Evolutionary conservation across 768 basidiomycete species (phyloP), one percentile per base, ranked within the genome.

Genomic region (Rhodotorula toruloides): DNA sequence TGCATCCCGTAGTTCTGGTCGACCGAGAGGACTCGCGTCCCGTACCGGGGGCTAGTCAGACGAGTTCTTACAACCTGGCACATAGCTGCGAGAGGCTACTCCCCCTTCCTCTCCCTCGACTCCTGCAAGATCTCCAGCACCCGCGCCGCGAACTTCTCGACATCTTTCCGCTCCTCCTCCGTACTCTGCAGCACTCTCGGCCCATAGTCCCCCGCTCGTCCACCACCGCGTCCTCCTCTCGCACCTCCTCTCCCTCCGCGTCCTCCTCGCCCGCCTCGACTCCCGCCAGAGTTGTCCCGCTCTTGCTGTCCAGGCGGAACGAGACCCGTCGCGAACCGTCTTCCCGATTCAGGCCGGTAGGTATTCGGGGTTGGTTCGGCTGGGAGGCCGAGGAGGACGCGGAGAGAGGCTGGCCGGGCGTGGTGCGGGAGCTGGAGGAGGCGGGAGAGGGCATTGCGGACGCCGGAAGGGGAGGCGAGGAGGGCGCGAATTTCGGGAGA

Each of bases 341-440:
- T 43, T 1, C 2, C 7, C 9, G 57, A 31, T 13, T 67, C 66
- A 11, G 66, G 66, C 36, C 64, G 55, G 57, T 70, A 70, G 12
- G 31, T 27, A 1, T 27, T 29, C n/a, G 36, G 17, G 0, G 54
- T 13, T 16, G 63, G 52, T 2, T 62, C 57, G 43, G 64, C 56
- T 25, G 64, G 43, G 27, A 70, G 52, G 6, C 52, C 55, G 46
- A 70, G 57, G n/a, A 70, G 68, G 29, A 42, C 16, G 14, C 68
- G 64, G 1, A 70, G 56, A 0, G 68, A 62, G 27, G 63, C 52
- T 42, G 65, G 40, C 25, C 61, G 50, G 5, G 53, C 46, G 47
- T 58, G 40, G 40, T 56, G 64, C 3, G 68, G 68, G 55, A 70
- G 55, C 8, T 56, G 7, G 36, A 50, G 25, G 43, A 70, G 60